Conservation (phyloP, 495 filamentous ascomycete genomes). For the Penicillium silybi region DNA sequence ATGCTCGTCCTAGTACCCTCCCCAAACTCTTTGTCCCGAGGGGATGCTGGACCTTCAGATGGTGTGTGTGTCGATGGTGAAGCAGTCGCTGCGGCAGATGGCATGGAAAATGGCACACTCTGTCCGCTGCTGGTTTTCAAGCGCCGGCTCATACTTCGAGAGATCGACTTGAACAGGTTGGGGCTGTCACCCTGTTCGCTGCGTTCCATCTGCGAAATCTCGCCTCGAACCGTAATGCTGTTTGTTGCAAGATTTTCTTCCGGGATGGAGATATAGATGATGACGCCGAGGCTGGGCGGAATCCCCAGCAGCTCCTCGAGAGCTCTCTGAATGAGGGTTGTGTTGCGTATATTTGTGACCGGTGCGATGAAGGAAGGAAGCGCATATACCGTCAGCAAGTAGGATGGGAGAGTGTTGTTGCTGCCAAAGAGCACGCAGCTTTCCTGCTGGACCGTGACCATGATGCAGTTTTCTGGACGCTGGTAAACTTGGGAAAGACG, state of each 20-base stretch:
- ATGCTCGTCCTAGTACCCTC: neutral
- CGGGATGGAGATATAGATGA: conserved; percentile 63
- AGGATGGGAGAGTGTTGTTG: conserved; percentile 71
- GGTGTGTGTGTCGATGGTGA: neutral
- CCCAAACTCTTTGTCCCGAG: neutral
- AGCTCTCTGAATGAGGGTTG: conserved; percentile 65
- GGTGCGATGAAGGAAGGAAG: conserved; percentile 65
- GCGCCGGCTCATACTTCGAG: conserved; percentile 34
- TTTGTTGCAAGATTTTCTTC: conserved; percentile 71
- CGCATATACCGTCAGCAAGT: conserved; percentile 72
- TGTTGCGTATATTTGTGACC: conserved; percentile 78
- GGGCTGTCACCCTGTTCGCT: conserved; percentile 23
- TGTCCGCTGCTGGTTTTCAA: conserved; percentile 30
- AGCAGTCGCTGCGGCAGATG: neutral
- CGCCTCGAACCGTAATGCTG: conserved; percentile 63
- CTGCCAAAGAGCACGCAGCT: conserved; percentile 71
- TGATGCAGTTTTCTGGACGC: conserved; percentile 63
- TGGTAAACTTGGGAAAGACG: conserved; percentile 70
- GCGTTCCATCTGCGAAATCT: conserved; percentile 58
- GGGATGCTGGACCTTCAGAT: neutral
- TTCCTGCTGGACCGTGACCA: conserved; percentile 70
- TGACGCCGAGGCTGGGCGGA: conserved; percentile 54
- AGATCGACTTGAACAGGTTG: conserved; percentile 30
- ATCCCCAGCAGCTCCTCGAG: conserved; percentile 68
- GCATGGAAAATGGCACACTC: conserved; percentile 25